Evolutionary conservation across 2,329 filamentous ascomycete species (phyloP).

Genomic region (Colletotrichum phormii): DNA sequence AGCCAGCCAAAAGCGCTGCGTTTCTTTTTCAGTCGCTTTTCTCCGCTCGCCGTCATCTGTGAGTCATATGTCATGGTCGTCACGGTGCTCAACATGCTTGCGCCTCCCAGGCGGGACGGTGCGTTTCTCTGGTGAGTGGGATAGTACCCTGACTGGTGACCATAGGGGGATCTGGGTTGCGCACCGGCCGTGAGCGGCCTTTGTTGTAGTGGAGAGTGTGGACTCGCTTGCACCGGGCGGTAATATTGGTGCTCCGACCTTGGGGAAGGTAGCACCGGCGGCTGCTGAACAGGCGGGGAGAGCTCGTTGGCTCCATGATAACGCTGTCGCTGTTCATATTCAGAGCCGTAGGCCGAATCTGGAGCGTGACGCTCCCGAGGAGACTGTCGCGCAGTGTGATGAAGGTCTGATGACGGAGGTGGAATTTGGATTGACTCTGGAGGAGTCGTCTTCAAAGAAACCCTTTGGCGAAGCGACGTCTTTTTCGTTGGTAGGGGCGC

Average conservation of each 20-base stretch:
- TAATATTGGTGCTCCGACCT: slow-evolving; percentile 68
- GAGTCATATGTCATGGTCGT: slow-evolving; percentile 59
- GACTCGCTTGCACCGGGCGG: slow-evolving; percentile 71
- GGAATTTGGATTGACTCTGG: slow-evolving; percentile 68
- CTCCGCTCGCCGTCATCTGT: slow-evolving; percentile 43
- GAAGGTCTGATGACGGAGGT: slow-evolving; percentile 49
- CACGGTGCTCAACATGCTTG: slow-evolving; percentile 69
- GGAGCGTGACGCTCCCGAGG: slow-evolving; percentile 41
- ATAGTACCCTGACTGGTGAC: slow-evolving; percentile 45
- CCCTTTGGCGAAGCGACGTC: slow-evolving; percentile 64
- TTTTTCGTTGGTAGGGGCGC: slow-evolving; percentile 44
- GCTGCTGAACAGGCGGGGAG: slow-evolving; percentile 51
- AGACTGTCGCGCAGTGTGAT: slow-evolving; percentile 43
- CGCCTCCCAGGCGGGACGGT: slow-evolving; percentile 63
- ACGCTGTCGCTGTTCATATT: slow-evolving; percentile 50
- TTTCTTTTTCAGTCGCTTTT: slow-evolving; percentile 71
- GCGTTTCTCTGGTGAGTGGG: slow-evolving; percentile 58
- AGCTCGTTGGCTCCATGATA: slow-evolving; percentile 46
- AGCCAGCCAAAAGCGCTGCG: slow-evolving; percentile 76
- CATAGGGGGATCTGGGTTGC: slow-evolving; percentile 39
- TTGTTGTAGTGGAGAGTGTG: slow-evolving; percentile 73
- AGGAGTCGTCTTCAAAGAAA: slow-evolving; percentile 64
- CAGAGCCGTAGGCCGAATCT: slow-evolving; percentile 62
- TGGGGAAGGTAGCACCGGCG: slow-evolving; percentile 58
- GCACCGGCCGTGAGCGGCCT: slow-evolving; percentile 65